phyloP scores from a whole-genome alignment of 176 grass and related monocot species.

The Cenchrus fungigraminus region DNA sequence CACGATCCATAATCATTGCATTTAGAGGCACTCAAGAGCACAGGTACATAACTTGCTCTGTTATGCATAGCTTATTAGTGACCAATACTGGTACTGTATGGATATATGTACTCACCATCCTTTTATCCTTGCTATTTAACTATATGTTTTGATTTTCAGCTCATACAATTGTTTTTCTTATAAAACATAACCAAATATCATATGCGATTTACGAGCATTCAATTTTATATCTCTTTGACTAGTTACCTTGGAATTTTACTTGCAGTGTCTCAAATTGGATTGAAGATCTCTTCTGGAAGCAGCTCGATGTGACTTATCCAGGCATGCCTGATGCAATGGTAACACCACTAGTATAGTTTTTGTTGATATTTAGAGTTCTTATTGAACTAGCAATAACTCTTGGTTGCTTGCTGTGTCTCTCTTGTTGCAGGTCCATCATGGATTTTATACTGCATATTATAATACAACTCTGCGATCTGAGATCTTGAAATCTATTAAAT shows the following conservation, averaged over 20 bases:
- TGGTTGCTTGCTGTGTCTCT: conserved; percentile 25
- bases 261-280: conserved; percentile 80
- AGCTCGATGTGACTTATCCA: conserved; percentile 93
- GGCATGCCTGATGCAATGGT: conserved; percentile 96
- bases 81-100: not conserved
- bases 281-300: conserved; percentile 96
- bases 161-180: conserved; percentile 17
- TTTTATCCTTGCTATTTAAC: not conserved
- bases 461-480: conserved; percentile 69
- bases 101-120: not conserved
- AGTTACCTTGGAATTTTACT: conserved; percentile 25
- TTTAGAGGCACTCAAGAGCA: conserved; percentile 92
- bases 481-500: conserved; percentile 65
- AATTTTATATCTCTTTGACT: not conserved
- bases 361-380: conserved; percentile 2
- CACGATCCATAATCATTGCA: conserved; percentile 74
- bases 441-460: conserved; percentile 88
- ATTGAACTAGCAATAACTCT: conserved; percentile 33
- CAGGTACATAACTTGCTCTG: conserved; percentile 55
- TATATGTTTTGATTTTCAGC: not conserved
- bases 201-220: not conserved
- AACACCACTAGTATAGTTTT: not conserved
- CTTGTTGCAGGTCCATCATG: conserved; percentile 74
- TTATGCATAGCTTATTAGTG: not conserved
- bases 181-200: not conserved